phyloP scores from a whole-genome alignment of 768 basidiomycete species.

The Auricularia sp. region DNA sequence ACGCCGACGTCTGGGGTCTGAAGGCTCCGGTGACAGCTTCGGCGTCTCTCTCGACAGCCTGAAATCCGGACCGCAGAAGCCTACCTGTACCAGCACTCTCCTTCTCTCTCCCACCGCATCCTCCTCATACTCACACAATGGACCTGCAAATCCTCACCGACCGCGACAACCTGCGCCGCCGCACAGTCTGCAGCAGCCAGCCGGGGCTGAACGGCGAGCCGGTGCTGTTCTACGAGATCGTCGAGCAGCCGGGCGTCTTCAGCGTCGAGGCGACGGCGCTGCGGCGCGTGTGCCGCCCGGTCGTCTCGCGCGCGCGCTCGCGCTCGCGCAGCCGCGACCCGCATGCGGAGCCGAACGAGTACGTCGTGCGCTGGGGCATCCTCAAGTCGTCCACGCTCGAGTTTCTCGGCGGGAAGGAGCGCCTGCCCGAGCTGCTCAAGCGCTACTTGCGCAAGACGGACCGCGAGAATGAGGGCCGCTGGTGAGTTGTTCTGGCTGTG shows the following conservation, averaged over 20 bases:
- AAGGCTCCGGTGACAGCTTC: too few relatives aligned
- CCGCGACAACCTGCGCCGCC: background rate
- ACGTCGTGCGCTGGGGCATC: background rate
- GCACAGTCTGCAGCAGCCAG: background rate
- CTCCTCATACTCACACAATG: background rate
- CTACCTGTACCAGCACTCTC: too few relatives aligned
- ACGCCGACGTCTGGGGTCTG: too few relatives aligned
- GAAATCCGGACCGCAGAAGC: too few relatives aligned
- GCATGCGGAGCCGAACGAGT: background rate
- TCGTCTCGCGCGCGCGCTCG: background rate
- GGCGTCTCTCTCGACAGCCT: too few relatives aligned
- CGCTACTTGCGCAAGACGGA: background rate
- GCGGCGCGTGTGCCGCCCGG: background rate
- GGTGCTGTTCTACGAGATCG: background rate
- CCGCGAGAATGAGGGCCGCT: background rate
- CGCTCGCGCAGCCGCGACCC: background rate
- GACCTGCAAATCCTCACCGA: background rate
- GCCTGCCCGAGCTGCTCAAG: background rate
- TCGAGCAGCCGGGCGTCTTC: background rate
- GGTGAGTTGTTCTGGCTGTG: background rate
- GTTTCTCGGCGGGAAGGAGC: background rate
- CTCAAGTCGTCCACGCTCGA: background rate
- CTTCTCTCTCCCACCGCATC: too few relatives aligned
- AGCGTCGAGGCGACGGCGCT: background rate
- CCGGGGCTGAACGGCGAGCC: background rate